Base-by-base conservation (phyloP, 257 asterid genomes). In the Euphrasia confusa region DNA sequence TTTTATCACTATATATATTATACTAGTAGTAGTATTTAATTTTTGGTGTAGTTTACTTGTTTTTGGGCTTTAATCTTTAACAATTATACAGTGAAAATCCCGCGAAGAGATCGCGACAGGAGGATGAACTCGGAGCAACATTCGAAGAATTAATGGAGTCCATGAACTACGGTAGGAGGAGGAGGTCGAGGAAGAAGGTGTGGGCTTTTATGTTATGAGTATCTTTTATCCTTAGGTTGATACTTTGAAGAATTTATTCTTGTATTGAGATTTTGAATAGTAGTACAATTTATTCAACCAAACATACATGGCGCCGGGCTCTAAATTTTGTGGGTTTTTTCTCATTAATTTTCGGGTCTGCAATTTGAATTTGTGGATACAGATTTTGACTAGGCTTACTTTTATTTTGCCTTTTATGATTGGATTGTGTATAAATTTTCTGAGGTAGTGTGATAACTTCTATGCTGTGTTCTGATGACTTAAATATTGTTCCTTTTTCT, bases 111-210 rank as follows among this genome's bases (percentile, higher is more conserved):
- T 50, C 67, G 68, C 77, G 97, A 62, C 71, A 75, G 70, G 97
- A 78, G 70, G 88, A 80, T 58, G 42, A 33, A 63, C 60, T 66
- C 62, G 89, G 84, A 70, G 94, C 87, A 9, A 81, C 70, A 37
- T 75, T 79, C 35, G 88, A 84, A 28, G 96, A 90, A 69, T 71
- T 90, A 52, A 70, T 84, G 90, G 97, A 87, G 76, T 76, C 78
- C 65, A 81, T 90, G 90, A 83, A 73, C 72, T 83, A 60, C 52
- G 85, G 93, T 60, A 68, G 53, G 73, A 69, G 83, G 77, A 85
- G 68, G 77, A 84, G 71, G 78, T 87, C 89, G 28, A 83, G 65
- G 79, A 87, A 80, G 79, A 87, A 80, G 96, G 97, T 89, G 60
- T 50, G 67, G 44, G 5, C 9, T 55, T n/a, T 54, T 1, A 15